Conservation (phyloP, 1,139 yeast genomes). For the Geotrichum klebahnii region DNA sequence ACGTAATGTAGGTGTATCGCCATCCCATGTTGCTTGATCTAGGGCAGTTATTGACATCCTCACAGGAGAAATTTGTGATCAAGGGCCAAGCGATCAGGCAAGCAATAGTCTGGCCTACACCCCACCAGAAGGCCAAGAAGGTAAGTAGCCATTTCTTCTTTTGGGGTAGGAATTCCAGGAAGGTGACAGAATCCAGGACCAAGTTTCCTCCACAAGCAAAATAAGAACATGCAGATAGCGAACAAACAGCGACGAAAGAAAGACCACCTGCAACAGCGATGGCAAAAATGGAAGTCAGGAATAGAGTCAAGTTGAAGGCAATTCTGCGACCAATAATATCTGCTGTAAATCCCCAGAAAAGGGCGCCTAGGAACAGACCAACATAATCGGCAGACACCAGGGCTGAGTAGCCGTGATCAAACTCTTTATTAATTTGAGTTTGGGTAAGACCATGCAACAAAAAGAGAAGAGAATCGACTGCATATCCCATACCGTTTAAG, state of each 20-base stretch:
- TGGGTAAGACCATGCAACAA: slow-evolving; percentile 46
- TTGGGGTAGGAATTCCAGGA: slow-evolving; percentile 55
- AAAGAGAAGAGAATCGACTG: slow-evolving; percentile 57
- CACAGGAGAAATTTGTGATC: slow-evolving; percentile 49
- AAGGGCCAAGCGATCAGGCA: slow-evolving; percentile 56
- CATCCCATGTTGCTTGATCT: slow-evolving; percentile 52
- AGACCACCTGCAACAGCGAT: slow-evolving; percentile 54
- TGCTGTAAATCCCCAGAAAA: slow-evolving; percentile 51
- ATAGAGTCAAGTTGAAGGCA: slow-evolving; percentile 53
- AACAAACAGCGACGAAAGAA: slow-evolving; percentile 45
- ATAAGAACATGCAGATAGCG: slow-evolving; percentile 44
- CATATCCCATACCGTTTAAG: slow-evolving; percentile 55
- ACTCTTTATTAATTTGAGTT: slow-evolving; percentile 30
- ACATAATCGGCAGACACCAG: slow-evolving; percentile 45
- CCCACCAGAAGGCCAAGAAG: slow-evolving; percentile 59
- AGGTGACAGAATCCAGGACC: slow-evolving; percentile 57
- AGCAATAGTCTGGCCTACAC: slow-evolving; percentile 57
- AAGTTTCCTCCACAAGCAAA: slow-evolving; percentile 52
- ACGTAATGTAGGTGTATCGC: slow-evolving; percentile 55
- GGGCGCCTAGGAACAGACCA: slow-evolving; percentile 55
- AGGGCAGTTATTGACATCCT: slow-evolving; percentile 43
- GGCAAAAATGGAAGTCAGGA: slow-evolving; percentile 51
- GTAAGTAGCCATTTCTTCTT: slow-evolving; percentile 54
- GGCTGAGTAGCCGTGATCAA: slow-evolving; percentile 32
- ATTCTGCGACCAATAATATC: slow-evolving; percentile 48